These are phyloP conservation scores for Cucurbita pepo DNA, from an alignment of 306 rosid genomes.

Conservation along the genomic window DNA sequence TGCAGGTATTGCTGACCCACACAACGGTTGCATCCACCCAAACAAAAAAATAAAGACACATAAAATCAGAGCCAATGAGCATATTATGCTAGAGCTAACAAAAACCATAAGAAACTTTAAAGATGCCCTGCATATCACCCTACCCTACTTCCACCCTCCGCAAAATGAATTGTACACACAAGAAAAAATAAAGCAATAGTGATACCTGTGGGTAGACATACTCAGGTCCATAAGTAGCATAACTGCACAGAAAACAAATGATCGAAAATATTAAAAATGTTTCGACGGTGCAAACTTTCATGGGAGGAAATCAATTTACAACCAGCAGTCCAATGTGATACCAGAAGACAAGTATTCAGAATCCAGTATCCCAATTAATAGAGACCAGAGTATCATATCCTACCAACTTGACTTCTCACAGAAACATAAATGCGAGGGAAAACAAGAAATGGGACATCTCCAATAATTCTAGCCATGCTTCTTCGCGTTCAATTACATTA, in stretches of 20 bases:
- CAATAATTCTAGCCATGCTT: conserved; percentile 11
- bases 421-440: not conserved
- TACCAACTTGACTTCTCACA: conserved; percentile 2
- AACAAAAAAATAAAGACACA: conserved; percentile 5
- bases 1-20: conserved; percentile 74
- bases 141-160: not conserved
- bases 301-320: not conserved
- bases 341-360: not conserved
- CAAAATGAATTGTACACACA: conserved; percentile 3
- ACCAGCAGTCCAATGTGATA: not conserved
- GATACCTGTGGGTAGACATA: conserved; percentile 63
- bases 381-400: not conserved
- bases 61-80: conserved; percentile 3
- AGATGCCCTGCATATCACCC: not conserved
- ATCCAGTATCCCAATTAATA: conserved; percentile 2
- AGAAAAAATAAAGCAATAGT: not conserved
- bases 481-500: conserved; percentile 20
- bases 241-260: conserved; percentile 35
- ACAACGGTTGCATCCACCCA: conserved; percentile 63
- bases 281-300: not conserved
- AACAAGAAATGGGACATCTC: conserved; percentile 8
- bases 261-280: not conserved
- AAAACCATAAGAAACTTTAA: not conserved
- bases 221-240: conserved; percentile 81
- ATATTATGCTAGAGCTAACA: not conserved